A percentile compares a stretch with the other conserved stretches of the same genome.
Evolutionary conservation across 2,329 filamentous ascomycete species (phyloP).

Genomic region (Verticillium longisporum): DNA sequence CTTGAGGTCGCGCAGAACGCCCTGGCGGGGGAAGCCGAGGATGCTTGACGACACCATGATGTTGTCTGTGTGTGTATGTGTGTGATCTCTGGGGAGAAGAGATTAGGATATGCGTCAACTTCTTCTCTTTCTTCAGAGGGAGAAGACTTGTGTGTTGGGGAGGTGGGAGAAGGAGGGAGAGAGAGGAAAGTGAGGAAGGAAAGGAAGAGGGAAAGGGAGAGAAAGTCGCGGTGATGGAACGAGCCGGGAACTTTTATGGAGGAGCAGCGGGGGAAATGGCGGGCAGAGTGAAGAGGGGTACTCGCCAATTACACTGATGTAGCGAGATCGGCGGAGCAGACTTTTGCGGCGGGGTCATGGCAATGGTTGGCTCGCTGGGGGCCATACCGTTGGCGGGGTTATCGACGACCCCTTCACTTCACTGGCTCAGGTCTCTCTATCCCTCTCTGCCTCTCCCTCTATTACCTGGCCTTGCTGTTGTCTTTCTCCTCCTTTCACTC

Average conservation of each 20-base stretch:
- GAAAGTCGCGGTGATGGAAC: conserved; percentile 1
- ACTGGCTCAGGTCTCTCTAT: too few species aligned
- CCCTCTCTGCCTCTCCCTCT: neutral
- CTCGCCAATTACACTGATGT: neutral
- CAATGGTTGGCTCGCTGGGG: neutral
- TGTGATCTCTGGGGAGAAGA: neutral
- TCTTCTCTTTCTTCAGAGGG: neutral
- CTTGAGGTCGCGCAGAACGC: conserved; percentile 97
- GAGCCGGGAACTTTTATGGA: neutral
- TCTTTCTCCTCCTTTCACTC: neutral
- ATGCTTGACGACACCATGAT: conserved; percentile 63
- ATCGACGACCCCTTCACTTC: neutral
- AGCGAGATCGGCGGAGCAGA: neutral
- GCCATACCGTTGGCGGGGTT: neutral
- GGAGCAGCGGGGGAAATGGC: conserved; percentile 8
- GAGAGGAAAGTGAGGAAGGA: conserved; percentile 2
- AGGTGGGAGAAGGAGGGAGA: neutral
- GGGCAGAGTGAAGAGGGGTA: conserved; percentile 1
- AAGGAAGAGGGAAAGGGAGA: conserved; percentile 6
- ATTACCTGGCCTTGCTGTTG: neutral
- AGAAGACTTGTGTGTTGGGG: neutral
- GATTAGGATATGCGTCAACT: neutral
- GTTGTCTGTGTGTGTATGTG: conserved; percentile 28
- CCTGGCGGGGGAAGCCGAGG: conserved; percentile 99
- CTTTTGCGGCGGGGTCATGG: neutral